Conservation (phyloP, 805 yeast species). For the Kluyveromyces starmeri region DNA sequence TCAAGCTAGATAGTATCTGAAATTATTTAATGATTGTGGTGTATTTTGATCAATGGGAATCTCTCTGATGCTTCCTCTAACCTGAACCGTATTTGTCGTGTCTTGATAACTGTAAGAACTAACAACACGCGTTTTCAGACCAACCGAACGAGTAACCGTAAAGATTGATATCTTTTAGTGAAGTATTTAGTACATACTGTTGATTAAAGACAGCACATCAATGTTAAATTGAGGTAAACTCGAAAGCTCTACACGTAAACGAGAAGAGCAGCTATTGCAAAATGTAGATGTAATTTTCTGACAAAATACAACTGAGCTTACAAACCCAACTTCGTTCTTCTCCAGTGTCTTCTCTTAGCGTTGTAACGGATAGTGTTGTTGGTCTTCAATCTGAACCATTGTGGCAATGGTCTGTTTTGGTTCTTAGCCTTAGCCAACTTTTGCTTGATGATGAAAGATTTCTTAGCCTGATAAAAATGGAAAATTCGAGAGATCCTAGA, state of each 20-base stretch:
- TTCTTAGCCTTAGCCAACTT: constrained; percentile 98
- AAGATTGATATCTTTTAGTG: constrained; percentile 3
- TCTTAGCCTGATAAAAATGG: constrained; percentile 59
- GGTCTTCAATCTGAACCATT: constrained; percentile 98
- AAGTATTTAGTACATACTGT: constrained; percentile 5
- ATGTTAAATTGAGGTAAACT: constrained; percentile 5
- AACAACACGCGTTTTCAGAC: too few relatives aligned
- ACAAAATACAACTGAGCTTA: constrained; percentile 36
- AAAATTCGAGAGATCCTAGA: too few relatives aligned
- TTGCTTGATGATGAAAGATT: constrained; percentile 94
- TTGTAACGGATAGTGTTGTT: constrained; percentile 96
- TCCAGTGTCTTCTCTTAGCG: constrained; percentile 99
- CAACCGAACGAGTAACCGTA: too few relatives aligned
- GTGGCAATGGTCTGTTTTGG: constrained; percentile 99
- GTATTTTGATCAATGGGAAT: constrained; percentile 18
- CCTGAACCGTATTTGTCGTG: too few relatives aligned
- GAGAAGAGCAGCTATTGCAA: constrained; percentile 2
- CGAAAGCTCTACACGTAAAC: background rate
- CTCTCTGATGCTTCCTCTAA: constrained; percentile 14
- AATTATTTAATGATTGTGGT: constrained; percentile 25
- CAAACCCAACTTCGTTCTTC: constrained; percentile 98
- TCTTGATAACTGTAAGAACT: too few relatives aligned
- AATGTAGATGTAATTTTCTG: constrained; percentile 3
- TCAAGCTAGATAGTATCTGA: constrained; percentile 32
- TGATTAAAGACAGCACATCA: constrained; percentile 2